Percentiles rank a stretch among this genome's conserved stretches.
Evolutionary conservation across 2,329 filamentous ascomycete species (phyloP).

Genomic region (Hymenoscyphus repandus): DNA sequence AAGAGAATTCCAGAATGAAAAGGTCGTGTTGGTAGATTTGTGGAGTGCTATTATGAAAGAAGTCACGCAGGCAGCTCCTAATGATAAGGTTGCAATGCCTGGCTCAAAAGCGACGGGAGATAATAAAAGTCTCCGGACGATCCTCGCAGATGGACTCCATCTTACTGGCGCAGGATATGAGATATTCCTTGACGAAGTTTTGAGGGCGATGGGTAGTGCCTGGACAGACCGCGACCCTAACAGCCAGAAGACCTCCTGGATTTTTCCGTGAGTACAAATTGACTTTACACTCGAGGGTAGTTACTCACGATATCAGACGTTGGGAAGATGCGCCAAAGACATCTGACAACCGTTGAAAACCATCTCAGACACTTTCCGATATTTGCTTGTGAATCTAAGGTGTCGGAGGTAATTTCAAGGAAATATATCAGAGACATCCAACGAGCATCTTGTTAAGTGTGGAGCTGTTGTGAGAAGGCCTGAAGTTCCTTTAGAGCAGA

Average conservation of each 20-base stretch:
- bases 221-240: slow-evolving; percentile 21
- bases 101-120: slow-evolving; percentile 17
- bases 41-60: slow-evolving; percentile 72
- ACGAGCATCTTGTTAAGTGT: no score
- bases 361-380: no score
- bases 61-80: slow-evolving; percentile 52
- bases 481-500: no score
- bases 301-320: neutral
- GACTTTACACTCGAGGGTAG: neutral
- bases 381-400: no score
- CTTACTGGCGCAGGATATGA: slow-evolving; percentile 28
- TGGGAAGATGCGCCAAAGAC: slow-evolving; percentile 5
- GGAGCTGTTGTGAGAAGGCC: no score
- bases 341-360: no score
- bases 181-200: slow-evolving; percentile 23
- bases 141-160: slow-evolving; percentile 29
- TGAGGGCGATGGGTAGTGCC: slow-evolving; percentile 18
- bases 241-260: slow-evolving; percentile 14
- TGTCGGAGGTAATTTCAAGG: no score
- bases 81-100: slow-evolving; percentile 10
- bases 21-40: slow-evolving; percentile 67
- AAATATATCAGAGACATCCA: no score
- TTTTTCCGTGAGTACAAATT: slow-evolving; percentile 25
- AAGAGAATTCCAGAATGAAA: slow-evolving; percentile 17
- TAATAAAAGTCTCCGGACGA: slow-evolving; percentile 14